Conservation (phyloP, 345 rosid genomes). For the Clarkia xantiana region DNA sequence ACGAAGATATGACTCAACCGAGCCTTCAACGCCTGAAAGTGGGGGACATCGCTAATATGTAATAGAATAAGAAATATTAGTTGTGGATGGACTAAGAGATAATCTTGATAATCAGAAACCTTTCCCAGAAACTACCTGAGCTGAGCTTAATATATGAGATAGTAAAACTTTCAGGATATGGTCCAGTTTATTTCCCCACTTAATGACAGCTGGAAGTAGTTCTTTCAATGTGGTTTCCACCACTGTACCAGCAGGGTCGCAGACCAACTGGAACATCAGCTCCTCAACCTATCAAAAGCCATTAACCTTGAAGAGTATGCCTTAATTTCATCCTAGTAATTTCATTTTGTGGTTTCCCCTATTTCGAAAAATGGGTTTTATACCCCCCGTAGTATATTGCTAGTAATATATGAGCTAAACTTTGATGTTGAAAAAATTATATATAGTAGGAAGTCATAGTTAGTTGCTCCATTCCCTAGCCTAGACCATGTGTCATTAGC, state of each 20-base stretch:
- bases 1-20: slow-evolving; percentile 75
- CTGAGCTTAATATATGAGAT: slow-evolving; percentile 58
- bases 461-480: slow-evolving; percentile 36
- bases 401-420: too few relatives aligned
- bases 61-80: slow-evolving; percentile 6
- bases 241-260: slow-evolving; percentile 91
- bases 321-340: slow-evolving; percentile 8
- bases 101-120: not conserved
- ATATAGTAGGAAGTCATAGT: slow-evolving; percentile 5
- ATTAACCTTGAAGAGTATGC: slow-evolving; percentile 9
- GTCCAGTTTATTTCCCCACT: slow-evolving; percentile 81
- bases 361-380: too few relatives aligned
- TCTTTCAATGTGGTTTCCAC: slow-evolving; percentile 79
- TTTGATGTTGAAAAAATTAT: not conserved
- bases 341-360: too few relatives aligned
- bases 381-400: too few relatives aligned
- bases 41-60: slow-evolving; percentile 71
- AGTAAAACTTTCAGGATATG: slow-evolving; percentile 61
- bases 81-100: not conserved
- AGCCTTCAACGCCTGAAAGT: slow-evolving; percentile 92
- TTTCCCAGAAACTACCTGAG: slow-evolving; percentile 44
- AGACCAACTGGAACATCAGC: slow-evolving; percentile 79
- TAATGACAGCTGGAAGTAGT: slow-evolving; percentile 68
- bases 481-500: slow-evolving; percentile 45
- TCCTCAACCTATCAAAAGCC: slow-evolving; percentile 70